Conservation (phyloP, 192 early-diverging fungal species). For the Umbelopsis ramanniana region DNA sequence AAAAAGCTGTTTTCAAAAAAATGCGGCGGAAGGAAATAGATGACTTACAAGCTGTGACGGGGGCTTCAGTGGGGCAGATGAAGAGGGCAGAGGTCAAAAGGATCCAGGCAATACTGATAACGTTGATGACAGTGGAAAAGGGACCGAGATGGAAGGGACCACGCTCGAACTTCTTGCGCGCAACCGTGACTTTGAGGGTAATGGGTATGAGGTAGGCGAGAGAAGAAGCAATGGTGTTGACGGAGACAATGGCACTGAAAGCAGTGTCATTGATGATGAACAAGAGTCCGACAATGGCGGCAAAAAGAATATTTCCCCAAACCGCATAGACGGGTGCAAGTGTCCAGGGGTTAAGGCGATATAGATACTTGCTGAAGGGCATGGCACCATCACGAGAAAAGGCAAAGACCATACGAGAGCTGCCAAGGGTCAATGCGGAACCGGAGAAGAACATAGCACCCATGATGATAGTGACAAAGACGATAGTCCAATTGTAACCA, state of each 20-base stretch:
- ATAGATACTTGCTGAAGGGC: conserved; percentile 47
- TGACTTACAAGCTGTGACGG: conserved; percentile 40
- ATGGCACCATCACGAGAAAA: conserved; percentile 63
- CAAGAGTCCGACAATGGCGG: conserved; percentile 36
- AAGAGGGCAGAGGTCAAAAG: conserved; percentile 48
- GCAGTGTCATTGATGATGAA: conserved; percentile 55
- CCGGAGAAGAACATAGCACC: conserved; percentile 61
- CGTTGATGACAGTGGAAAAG: conserved; percentile 46
- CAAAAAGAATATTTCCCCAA: conserved; percentile 54
- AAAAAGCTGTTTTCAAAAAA: not conserved
- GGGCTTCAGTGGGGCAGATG: conserved; percentile 49
- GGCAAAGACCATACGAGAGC: conserved; percentile 61
- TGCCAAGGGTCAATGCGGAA: conserved; percentile 52
- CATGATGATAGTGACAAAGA: conserved; percentile 55
- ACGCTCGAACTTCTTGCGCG: conserved; percentile 49
- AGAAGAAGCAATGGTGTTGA: conserved; percentile 59
- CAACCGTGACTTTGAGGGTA: conserved; percentile 46
- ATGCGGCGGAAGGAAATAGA: not conserved
- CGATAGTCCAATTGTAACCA: conserved; percentile 49
- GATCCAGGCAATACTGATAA: conserved; percentile 51
- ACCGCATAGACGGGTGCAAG: conserved; percentile 55
- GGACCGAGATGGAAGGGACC: conserved; percentile 56
- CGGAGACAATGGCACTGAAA: conserved; percentile 59
- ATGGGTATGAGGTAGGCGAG: conserved; percentile 62
- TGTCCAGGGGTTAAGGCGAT: conserved; percentile 41